Evolutionary conservation across 306 rosid species (phyloP).

Genomic region (Trifolium repens): DNA sequence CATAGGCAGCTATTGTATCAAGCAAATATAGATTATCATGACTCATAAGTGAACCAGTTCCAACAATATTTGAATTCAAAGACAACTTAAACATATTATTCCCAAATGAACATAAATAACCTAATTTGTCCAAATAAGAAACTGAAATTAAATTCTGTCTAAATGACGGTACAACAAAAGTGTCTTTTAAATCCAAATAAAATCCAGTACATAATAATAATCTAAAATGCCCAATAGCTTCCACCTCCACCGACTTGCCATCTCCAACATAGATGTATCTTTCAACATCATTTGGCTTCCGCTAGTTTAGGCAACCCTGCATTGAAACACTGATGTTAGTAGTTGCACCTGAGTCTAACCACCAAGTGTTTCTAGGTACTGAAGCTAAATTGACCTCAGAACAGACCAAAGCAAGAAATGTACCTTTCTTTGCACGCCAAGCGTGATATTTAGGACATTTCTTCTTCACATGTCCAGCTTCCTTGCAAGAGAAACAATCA

Average conservation of each 20-base stretch:
- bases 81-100: neutral
- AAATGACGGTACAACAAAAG: neutral
- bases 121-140: no score
- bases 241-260: neutral
- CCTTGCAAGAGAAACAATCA: neutral
- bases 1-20: neutral
- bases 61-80: neutral
- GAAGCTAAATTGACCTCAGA: neutral
- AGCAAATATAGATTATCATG: neutral
- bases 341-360: neutral
- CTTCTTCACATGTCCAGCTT: neutral
- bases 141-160: no score
- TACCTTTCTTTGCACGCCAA: neutral
- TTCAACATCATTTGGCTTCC: neutral
- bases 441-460: neutral
- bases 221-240: neutral
- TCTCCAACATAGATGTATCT: neutral
- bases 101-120: neutral
- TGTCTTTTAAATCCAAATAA: no score
- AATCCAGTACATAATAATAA: no score
- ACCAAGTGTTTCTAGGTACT: neutral
- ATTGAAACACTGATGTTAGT: neutral
- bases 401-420: neutral
- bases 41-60: neutral
- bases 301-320: neutral